phyloP scores from a whole-genome alignment of 352 stramenopile genomes.

The Phytopythium oedochilum region DNA sequence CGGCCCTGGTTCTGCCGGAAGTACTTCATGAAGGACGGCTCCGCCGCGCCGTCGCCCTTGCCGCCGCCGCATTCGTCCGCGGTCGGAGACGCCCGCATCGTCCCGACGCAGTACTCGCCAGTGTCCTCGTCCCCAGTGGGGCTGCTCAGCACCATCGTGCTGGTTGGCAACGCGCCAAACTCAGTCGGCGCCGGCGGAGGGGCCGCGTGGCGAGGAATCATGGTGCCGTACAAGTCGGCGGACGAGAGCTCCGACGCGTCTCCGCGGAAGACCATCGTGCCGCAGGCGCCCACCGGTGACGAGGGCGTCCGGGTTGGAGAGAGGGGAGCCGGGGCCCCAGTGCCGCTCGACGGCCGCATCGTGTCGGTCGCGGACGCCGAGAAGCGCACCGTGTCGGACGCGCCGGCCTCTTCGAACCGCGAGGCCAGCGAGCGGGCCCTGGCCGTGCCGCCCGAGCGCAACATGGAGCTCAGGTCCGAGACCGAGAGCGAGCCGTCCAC shows the following conservation, averaged over 20 bases:
- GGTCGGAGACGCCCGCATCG: slow-evolving; percentile 3
- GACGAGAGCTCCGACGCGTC: slow-evolving; percentile 28
- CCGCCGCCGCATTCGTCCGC: slow-evolving; percentile 7
- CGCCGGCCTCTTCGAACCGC: slow-evolving; percentile 3
- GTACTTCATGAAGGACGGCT: slow-evolving; percentile 86
- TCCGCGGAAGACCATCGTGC: slow-evolving; percentile 52
- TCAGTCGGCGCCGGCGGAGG: slow-evolving; percentile 13
- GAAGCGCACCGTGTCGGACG: slow-evolving; percentile 25
- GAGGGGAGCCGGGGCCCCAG: neutral
- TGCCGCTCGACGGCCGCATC: neutral
- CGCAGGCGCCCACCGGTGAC: slow-evolving; percentile 13
- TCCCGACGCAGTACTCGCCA: neutral
- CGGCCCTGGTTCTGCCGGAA: slow-evolving; percentile 43
- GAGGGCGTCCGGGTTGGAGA: neutral
- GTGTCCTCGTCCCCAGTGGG: neutral
- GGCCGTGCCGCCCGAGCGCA: slow-evolving; percentile 26
- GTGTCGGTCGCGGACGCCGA: slow-evolving; percentile 13
- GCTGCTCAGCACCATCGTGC: slow-evolving; percentile 9
- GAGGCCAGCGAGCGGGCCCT: slow-evolving; percentile 11
- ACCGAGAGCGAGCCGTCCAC: slow-evolving; percentile 57
- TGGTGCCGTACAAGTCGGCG: slow-evolving; percentile 57
- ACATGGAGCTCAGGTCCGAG: slow-evolving; percentile 64
- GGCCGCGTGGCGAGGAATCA: slow-evolving; percentile 20
- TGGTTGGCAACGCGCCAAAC: no score
- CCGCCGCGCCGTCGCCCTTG: slow-evolving; percentile 12